phyloP scores from a whole-genome alignment of 2,329 filamentous ascomycete genomes.

The Ceratocystis alfenasii region DNA sequence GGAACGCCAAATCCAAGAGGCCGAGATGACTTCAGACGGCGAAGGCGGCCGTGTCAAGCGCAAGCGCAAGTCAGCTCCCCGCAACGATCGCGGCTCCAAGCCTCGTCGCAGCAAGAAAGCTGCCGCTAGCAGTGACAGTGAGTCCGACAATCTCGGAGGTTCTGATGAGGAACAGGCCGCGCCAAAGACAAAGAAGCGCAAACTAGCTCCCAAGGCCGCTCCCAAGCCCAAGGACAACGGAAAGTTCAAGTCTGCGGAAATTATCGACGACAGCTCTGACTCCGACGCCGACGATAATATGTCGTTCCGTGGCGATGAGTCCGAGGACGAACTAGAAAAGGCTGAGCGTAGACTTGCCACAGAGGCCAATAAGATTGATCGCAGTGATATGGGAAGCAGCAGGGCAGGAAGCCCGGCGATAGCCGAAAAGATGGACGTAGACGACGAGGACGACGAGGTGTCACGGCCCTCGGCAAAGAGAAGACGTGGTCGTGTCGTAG shows the following conservation, averaged over 20 bases:
- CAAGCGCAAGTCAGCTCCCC: slow-evolving; percentile 49
- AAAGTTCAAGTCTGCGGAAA: slow-evolving; percentile 80
- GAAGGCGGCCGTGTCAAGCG: slow-evolving; percentile 72
- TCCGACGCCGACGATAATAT: slow-evolving; percentile 30
- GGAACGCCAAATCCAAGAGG: slow-evolving; percentile 54
- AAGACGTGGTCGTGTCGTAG: slow-evolving; percentile 36
- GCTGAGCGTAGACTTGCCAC: slow-evolving; percentile 28
- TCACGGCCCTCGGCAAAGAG: slow-evolving; percentile 34
- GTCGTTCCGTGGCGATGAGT: slow-evolving; percentile 20
- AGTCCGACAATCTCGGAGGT: slow-evolving; percentile 32
- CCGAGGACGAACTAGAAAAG: slow-evolving; percentile 29
- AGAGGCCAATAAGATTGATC: slow-evolving; percentile 19
- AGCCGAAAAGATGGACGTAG: slow-evolving; percentile 42
- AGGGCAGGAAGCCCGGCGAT: slow-evolving; percentile 8
- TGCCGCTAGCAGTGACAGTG: slow-evolving; percentile 31
- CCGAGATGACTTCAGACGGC: slow-evolving; percentile 68
- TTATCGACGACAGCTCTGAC: slow-evolving; percentile 45
- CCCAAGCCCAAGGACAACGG: slow-evolving; percentile 22
- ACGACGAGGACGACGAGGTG: slow-evolving; percentile 44
- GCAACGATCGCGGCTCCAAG: slow-evolving; percentile 35
- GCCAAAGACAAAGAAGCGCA: slow-evolving; percentile 49
- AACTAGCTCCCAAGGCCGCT: slow-evolving; percentile 39
- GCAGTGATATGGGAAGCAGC: slow-evolving; percentile 7
- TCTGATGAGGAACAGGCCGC: slow-evolving; percentile 33
- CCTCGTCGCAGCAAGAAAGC: slow-evolving; percentile 46